Evolutionary conservation across 306 rosid species (phyloP).

Genomic region (Gastrolobium villosum): DNA sequence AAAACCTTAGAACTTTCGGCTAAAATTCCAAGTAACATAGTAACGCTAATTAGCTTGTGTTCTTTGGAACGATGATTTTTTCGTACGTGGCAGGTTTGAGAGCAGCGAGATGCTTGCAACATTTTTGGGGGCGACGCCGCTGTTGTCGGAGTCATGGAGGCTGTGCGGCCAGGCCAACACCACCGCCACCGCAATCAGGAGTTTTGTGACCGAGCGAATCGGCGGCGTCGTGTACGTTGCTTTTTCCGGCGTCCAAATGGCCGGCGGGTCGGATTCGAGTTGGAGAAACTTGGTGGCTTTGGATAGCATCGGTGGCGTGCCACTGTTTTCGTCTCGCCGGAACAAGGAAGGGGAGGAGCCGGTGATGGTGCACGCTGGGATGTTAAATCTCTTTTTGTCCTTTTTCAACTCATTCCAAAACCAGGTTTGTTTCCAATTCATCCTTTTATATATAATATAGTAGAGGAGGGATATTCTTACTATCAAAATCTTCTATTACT

Average conservation of each 20-base stretch:
- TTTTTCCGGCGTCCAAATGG: constrained; percentile 69
- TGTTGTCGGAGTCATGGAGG: constrained; percentile 82
- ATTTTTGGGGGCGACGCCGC: constrained; percentile 72
- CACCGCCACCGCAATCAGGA: constrained; percentile 39
- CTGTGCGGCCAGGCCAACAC: constrained; percentile 70
- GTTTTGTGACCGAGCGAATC: constrained; percentile 51
- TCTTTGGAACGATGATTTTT: not conserved
- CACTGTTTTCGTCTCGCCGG: constrained; percentile 52
- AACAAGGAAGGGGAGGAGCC: constrained; percentile 55
- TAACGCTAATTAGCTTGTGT: not conserved
- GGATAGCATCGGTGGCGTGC: constrained; percentile 49
- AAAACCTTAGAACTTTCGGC: not conserved
- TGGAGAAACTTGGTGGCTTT: constrained; percentile 57
- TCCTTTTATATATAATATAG: not conserved
- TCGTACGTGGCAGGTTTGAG: constrained; percentile 65
- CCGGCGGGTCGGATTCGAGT: constrained; percentile 17
- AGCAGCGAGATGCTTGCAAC: constrained; percentile 77
- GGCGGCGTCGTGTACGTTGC: constrained; percentile 68
- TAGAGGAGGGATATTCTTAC: too few species aligned
- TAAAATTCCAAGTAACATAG: not conserved
- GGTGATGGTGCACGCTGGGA: constrained; percentile 73
- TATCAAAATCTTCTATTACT: too few species aligned
- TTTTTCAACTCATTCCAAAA: constrained; percentile 51
- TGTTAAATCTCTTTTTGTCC: constrained; percentile 59
- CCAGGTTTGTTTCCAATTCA: constrained; percentile 62